Conservation (phyloP, 768 basidiomycete species). For the Pleurotus cornucopiae region DNA sequence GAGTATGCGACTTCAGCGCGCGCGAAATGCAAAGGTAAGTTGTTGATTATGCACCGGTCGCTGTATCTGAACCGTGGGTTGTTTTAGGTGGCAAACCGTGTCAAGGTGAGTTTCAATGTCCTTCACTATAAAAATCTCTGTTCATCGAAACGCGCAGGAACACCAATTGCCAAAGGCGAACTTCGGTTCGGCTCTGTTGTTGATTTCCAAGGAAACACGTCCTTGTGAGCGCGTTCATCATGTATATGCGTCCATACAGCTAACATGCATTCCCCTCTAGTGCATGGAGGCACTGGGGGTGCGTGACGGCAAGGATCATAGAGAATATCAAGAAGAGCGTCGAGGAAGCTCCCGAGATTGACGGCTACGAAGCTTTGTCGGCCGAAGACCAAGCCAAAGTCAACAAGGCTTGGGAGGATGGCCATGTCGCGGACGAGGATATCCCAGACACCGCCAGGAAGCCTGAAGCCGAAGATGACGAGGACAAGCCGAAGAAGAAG, state of each 20-base stretch:
- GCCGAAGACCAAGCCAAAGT: slow-evolving; percentile 71
- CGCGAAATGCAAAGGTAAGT: slow-evolving; percentile 76
- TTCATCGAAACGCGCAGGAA: slow-evolving; percentile 39
- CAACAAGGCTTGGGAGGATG: slow-evolving; percentile 68
- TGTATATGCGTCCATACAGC: background rate
- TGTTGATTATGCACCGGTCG: background rate
- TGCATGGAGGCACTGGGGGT: slow-evolving; percentile 91
- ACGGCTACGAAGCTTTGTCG: slow-evolving; percentile 77
- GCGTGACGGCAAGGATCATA: slow-evolving; percentile 66
- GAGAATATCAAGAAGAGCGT: slow-evolving; percentile 65
- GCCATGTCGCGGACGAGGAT: slow-evolving; percentile 79
- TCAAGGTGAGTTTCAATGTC: slow-evolving; percentile 37
- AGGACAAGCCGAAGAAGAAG: slow-evolving; percentile 36
- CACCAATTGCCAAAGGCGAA: slow-evolving; percentile 64
- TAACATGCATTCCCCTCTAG: slow-evolving; percentile 26
- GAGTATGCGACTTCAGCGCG: slow-evolving; percentile 69
- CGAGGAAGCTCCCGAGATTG: slow-evolving; percentile 61
- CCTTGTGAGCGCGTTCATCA: slow-evolving; percentile 45
- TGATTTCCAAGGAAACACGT: slow-evolving; percentile 66
- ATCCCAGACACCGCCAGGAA: slow-evolving; percentile 73
- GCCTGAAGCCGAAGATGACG: slow-evolving; percentile 40
- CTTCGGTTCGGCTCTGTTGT: slow-evolving; percentile 73
- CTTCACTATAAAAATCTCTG: slow-evolving; percentile 8
- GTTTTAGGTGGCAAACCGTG: slow-evolving; percentile 74
- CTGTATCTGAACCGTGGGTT: background rate